Evolutionary conservation across 2,329 filamentous ascomycete genomes (phyloP).

Genomic region (Purpureocillium takamizusanense): DNA sequence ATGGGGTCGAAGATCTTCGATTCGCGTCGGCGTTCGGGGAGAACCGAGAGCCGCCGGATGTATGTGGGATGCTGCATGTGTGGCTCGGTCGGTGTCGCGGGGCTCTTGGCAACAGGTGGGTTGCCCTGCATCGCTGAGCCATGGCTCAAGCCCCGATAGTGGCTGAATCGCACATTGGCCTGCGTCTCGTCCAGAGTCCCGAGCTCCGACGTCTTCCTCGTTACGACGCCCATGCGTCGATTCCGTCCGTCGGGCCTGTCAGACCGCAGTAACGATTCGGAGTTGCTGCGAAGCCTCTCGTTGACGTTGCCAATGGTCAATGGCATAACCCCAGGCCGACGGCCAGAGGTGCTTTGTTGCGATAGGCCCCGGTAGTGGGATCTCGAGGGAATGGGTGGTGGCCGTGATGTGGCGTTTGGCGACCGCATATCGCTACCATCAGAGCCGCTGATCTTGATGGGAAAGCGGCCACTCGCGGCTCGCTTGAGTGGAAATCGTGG

Average conservation of each 20-base stretch:
- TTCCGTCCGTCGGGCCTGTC: constrained; percentile 47
- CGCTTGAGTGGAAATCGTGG: constrained; percentile 61
- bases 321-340: constrained; percentile 65
- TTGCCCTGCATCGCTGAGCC: constrained; percentile 58
- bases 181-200: constrained; percentile 55
- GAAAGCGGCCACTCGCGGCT: constrained; percentile 55
- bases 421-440: constrained; percentile 62
- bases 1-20: constrained; percentile 53
- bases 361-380: constrained; percentile 74
- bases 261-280: constrained; percentile 47
- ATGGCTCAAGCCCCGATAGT: constrained; percentile 57
- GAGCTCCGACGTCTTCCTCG: constrained; percentile 50
- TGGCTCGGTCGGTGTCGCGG: constrained; percentile 51
- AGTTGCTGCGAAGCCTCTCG: constrained; percentile 59
- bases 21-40: constrained; percentile 54
- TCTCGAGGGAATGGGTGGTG: constrained; percentile 65
- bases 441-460: constrained; percentile 63
- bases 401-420: constrained; percentile 48
- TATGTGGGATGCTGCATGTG: constrained; percentile 51
- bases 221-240: constrained; percentile 56
- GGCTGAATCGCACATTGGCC: constrained; percentile 55
- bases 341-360: constrained; percentile 54
- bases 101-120: constrained; percentile 36
- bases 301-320: constrained; percentile 59
- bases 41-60: constrained; percentile 52